Conservation (phyloP, 1,139 yeast species). For the Spathaspora sp. region DNA sequence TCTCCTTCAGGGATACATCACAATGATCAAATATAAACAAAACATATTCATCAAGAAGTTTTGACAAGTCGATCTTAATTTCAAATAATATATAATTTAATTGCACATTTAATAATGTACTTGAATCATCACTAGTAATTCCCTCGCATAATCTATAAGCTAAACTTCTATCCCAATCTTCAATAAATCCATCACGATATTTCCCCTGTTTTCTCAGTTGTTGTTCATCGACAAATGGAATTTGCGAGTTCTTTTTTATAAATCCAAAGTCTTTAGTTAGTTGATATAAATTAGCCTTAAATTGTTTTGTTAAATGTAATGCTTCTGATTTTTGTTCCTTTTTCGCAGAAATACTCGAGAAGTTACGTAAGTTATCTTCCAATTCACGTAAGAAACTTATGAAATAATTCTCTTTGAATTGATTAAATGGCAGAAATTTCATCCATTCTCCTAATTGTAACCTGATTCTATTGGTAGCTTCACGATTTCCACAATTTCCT, state of each 20-base stretch:
- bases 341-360: conserved; percentile 11
- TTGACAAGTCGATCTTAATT: conserved; percentile 27
- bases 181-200: conserved; percentile 13
- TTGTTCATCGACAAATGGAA: conserved; percentile 6
- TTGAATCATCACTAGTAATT: conserved; percentile 19
- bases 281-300: conserved; percentile 16
- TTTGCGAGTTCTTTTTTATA: conserved; percentile 2
- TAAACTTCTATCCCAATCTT: conserved; percentile 17
- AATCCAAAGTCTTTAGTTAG: conserved; percentile 19
- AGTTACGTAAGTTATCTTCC: conserved; percentile 13
- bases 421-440: conserved; percentile 34
- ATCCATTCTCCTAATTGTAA: conserved; percentile 43
- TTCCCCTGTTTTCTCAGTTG: neutral
- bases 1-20: conserved; percentile 6
- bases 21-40: conserved; percentile 13
- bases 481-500: conserved; percentile 8
- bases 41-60: conserved; percentile 20
- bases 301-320: conserved; percentile 18
- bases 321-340: conserved; percentile 17
- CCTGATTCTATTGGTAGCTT: conserved; percentile 19
- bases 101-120: conserved; percentile 30
- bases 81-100: conserved; percentile 38
- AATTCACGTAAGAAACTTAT: conserved; percentile 17
- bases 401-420: conserved; percentile 30
- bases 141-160: conserved; percentile 22